These are phyloP conservation scores for Candida hungchunana DNA, from an alignment of 805 yeast species.

Conservation along the genomic window DNA sequence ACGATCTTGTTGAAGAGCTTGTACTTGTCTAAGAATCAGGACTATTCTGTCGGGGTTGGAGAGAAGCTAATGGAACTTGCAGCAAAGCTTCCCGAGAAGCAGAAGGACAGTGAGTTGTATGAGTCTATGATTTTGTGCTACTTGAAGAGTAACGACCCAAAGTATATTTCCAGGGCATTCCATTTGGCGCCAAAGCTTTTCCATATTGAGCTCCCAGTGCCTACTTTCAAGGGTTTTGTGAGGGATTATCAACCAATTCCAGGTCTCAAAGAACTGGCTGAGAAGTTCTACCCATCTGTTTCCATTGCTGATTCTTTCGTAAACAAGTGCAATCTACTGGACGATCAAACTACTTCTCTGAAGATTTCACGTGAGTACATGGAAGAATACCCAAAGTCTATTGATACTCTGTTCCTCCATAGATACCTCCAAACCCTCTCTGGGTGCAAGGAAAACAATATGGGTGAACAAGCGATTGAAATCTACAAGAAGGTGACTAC, in stretches of 20 bases:
- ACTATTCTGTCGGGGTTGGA: slow-evolving; percentile 1
- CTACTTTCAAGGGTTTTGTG: slow-evolving; percentile 1
- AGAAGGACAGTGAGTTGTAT: slow-evolving; percentile 17
- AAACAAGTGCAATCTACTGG: slow-evolving; percentile 16
- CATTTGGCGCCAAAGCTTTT: slow-evolving; percentile 17
- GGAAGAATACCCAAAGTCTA: slow-evolving; percentile 9
- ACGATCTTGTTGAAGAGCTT: slow-evolving; percentile 25
- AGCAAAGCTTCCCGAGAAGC: slow-evolving; percentile 7
- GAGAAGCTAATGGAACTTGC: slow-evolving; percentile 7
- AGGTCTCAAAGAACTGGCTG: slow-evolving; percentile 5
- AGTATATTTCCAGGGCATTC: slow-evolving; percentile 19
- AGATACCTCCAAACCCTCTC: slow-evolving; percentile 15
- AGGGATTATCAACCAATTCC: neutral
- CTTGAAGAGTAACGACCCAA: slow-evolving; percentile 12
- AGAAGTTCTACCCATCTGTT: slow-evolving; percentile 19
- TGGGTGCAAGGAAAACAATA: slow-evolving; percentile 3
- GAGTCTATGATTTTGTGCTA: slow-evolving; percentile 19
- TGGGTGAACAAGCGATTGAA: slow-evolving; percentile 16
- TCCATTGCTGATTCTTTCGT: slow-evolving; percentile 21
- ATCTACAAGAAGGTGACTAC: slow-evolving; percentile 15
- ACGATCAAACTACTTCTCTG: slow-evolving; percentile 13
- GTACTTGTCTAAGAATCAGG: slow-evolving; percentile 12
- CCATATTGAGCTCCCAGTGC: slow-evolving; percentile 11
- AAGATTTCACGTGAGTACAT: slow-evolving; percentile 12
- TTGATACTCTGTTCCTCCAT: slow-evolving; percentile 20